phyloP scores from a whole-genome alignment of 2,329 filamentous ascomycete genomes.

The Daldinia sp. region DNA sequence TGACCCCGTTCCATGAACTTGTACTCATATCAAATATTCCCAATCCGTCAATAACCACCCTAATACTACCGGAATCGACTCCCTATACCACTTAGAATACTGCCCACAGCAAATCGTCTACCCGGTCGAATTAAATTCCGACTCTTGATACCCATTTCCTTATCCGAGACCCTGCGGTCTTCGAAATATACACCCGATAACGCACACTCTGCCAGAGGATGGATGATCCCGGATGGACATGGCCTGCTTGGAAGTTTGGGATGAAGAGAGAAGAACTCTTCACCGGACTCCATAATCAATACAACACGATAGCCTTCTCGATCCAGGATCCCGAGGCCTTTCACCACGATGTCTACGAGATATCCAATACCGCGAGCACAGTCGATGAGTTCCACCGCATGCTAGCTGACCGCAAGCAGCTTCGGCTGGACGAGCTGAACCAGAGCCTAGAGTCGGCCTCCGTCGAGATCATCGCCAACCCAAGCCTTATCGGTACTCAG shows the following conservation, averaged over 20 bases:
- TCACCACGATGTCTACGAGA: slow-evolving; percentile 68
- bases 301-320: slow-evolving; percentile 64
- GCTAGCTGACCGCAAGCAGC: slow-evolving; percentile 61
- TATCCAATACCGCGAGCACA: slow-evolving; percentile 60
- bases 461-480: slow-evolving; percentile 69
- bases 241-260: slow-evolving; percentile 71
- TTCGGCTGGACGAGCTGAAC: slow-evolving; percentile 64
- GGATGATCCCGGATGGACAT: slow-evolving; percentile 62
- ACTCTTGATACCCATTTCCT: slow-evolving; percentile 2
- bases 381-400: slow-evolving; percentile 62
- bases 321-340: slow-evolving; percentile 69
- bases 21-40: slow-evolving; percentile 31
- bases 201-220: slow-evolving; percentile 49
- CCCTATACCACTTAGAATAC: slow-evolving; percentile 23
- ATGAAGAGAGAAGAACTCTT: slow-evolving; percentile 67
- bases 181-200: not conserved
- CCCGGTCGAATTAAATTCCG: slow-evolving; percentile 2
- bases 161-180: slow-evolving; percentile 9
- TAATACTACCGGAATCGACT: slow-evolving; percentile 24
- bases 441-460: slow-evolving; percentile 64
- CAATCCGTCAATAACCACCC: slow-evolving; percentile 30
- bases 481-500: slow-evolving; percentile 63
- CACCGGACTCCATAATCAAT: slow-evolving; percentile 65
- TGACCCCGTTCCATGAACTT: slow-evolving; percentile 38
- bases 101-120: slow-evolving; percentile 10